Evolutionary conservation across 331 rosid species (phyloP).

Genomic region (Pyrus hybrid): DNA sequence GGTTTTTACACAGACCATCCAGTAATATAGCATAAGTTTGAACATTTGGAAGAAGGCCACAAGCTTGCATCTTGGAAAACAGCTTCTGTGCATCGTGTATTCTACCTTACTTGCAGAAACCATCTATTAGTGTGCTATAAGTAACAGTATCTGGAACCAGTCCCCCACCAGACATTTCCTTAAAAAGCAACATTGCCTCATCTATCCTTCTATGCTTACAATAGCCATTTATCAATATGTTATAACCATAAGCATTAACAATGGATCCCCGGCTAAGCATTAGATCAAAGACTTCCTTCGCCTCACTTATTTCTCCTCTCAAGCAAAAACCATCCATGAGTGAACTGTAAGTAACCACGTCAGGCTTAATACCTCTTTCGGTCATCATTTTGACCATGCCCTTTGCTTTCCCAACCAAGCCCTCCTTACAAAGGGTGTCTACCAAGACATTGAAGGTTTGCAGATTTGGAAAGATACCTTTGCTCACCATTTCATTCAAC

Average conservation of each 20-base stretch:
- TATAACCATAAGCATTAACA: background rate
- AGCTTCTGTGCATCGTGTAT: background rate
- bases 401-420: background rate
- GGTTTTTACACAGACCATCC: background rate
- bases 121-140: background rate
- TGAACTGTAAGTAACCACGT: background rate
- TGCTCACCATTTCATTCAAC: background rate
- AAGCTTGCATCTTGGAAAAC: background rate
- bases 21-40: background rate
- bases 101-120: background rate
- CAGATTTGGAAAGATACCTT: background rate
- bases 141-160: background rate
- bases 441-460: background rate
- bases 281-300: background rate
- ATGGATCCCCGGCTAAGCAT: background rate
- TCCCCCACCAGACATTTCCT: background rate
- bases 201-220: background rate
- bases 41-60: background rate
- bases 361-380: background rate
- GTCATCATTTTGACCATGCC: background rate
- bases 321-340: constrained; percentile 6
- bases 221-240: background rate
- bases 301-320: background rate
- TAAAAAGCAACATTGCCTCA: background rate
- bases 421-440: background rate